phyloP scores from a whole-genome alignment of 2,329 filamentous ascomycete species.

The Phaeosphaeriaceae sp. region DNA sequence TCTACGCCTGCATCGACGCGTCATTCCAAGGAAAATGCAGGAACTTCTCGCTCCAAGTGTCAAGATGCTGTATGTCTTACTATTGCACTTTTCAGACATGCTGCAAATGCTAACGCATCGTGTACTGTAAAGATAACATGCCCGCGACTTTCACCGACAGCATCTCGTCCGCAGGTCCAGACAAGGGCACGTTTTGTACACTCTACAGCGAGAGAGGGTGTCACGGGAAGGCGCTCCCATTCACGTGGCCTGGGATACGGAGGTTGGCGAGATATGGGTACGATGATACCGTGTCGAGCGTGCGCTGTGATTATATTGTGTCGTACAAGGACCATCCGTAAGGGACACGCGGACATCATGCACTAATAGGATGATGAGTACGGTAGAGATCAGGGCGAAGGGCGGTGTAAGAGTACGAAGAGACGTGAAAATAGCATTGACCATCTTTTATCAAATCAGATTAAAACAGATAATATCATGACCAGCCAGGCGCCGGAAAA shows the following conservation, averaged over 20 bases:
- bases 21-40: constrained; percentile 24
- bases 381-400: background rate
- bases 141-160: constrained; percentile 13
- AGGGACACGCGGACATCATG: background rate
- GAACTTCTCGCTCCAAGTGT: constrained; percentile 18
- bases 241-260: constrained; percentile 28
- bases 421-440: constrained; percentile 4
- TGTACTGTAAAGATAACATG: constrained; percentile 16
- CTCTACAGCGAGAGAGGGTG: constrained; percentile 25
- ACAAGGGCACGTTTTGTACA: constrained; percentile 30
- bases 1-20: constrained; percentile 25
- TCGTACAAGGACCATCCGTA: constrained; percentile 16
- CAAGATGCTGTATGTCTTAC: constrained; percentile 15
- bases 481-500: constrained; percentile 33
- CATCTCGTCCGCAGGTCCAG: constrained; percentile 27
- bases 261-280: constrained; percentile 23
- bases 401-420: background rate
- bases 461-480: constrained; percentile 9
- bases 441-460: constrained; percentile 20
- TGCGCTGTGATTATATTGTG: constrained; percentile 30
- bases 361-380: background rate
- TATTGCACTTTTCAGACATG: background rate
- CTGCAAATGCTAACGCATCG: background rate
- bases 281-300: constrained; percentile 23
- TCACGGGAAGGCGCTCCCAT: constrained; percentile 25